Evolutionary conservation across 2,329 filamentous ascomycete species (phyloP).

Genomic region (Hypoxylon sp.): DNA sequence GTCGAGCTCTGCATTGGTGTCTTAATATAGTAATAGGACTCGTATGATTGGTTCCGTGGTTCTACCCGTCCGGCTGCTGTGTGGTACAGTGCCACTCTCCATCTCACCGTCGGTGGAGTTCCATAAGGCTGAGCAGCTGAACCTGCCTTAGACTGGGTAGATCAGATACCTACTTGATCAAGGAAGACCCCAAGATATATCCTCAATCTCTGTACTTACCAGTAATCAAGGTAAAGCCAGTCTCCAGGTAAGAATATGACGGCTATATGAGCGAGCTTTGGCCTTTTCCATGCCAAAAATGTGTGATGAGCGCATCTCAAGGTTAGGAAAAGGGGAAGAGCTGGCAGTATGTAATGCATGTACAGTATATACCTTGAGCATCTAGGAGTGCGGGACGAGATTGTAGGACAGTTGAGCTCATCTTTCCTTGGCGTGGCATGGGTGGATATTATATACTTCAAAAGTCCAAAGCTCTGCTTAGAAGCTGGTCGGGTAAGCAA

Average conservation of each 20-base stretch:
- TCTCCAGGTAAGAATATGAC: background rate
- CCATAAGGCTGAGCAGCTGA: constrained; percentile 6
- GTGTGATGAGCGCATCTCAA: background rate
- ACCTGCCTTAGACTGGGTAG: too few species aligned
- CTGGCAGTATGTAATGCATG: too few species aligned
- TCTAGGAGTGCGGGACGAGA: background rate
- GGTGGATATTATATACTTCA: too few species aligned
- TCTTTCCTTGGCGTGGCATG: too few species aligned
- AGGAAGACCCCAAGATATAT: background rate
- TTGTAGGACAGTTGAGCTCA: background rate
- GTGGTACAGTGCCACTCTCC: constrained; percentile 18
- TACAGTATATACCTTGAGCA: too few species aligned
- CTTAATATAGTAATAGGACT: constrained; percentile 22
- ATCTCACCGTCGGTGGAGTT: constrained; percentile 7
- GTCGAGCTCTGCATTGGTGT: constrained; percentile 6
- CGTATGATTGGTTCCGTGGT: constrained; percentile 24
- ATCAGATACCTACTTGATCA: too few species aligned
- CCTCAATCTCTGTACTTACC: background rate
- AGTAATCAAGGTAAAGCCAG: background rate
- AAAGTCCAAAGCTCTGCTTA: background rate
- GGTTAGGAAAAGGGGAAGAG: too few species aligned
- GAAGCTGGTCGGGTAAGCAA: background rate
- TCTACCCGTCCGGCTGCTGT: background rate
- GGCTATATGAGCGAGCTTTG: background rate
- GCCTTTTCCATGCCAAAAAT: background rate